Evolutionary conservation across 345 rosid genomes (phyloP), one percentile per base, ranked within the genome.

Genomic region (Brassica juncea): DNA sequence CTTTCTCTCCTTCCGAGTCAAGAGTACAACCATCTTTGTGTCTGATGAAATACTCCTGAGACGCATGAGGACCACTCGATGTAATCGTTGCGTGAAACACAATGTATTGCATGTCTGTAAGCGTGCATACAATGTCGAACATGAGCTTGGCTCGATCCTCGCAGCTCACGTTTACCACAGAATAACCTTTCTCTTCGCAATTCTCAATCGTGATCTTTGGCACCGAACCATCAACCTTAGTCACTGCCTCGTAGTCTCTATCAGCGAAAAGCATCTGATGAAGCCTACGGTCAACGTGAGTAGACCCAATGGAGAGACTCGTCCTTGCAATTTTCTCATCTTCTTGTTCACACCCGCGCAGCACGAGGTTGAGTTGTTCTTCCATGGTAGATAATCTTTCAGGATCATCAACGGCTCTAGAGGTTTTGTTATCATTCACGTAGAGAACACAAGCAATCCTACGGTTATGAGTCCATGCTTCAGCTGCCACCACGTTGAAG

Each of bases 181-280:
- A 92, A 69, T 94, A 94, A 5, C 89, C 99, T 44, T 89, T 92
- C 66, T 94, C 99, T 78, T 85, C 83, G 2, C 97, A 90, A 34
- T 74, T 84, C 66, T 92, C 97, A 21, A 94, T 84, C 0, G 89
- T 87, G 67, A 94, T 84, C 42, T 84, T 85, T 1, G 92, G 91
- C 31, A 83, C 85, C 61, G 70, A 67, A 52, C 81, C 88, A 62
- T 74, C 86, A 70, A 76, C 71, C 54, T 84, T 86, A 7, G 88
- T 39, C 44, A 86, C 70, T 44, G 79, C 84, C 79, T 92, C 99
- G 60, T 94, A 94, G 70, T 94, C 99, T 84, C 90, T 89, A 79
- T 92, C 99, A 34, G 97, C 97, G 37, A 94, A 92, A 73, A 94
- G 54, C 97, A 94, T 94, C 84, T 94, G 99, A 82, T 92, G 97